Percentiles rank a stretch among this genome's conserved stretches.
Conservation (phyloP, 306 rosid genomes). For the Lotus japonicus region DNA sequence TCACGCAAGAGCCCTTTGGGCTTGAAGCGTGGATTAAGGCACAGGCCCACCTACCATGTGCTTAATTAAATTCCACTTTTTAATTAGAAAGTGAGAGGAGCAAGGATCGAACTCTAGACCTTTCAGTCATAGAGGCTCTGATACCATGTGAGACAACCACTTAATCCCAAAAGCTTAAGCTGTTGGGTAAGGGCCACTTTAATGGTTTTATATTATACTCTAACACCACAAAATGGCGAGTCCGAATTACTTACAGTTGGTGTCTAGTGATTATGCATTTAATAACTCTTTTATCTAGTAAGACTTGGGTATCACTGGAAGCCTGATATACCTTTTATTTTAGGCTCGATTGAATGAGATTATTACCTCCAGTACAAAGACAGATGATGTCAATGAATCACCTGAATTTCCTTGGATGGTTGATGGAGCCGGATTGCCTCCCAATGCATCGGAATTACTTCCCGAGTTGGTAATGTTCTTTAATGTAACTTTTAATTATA, state of each 20-base stretch:
- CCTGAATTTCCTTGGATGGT: slow-evolving; percentile 65
- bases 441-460: slow-evolving; percentile 77
- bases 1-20: too few relatives aligned
- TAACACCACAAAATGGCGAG: too few relatives aligned
- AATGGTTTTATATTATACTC: too few relatives aligned
- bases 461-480: slow-evolving; percentile 62
- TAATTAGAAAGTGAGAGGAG: too few relatives aligned
- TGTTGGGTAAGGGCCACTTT: too few relatives aligned
- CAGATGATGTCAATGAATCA: slow-evolving; percentile 36
- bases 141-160: too few relatives aligned
- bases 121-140: too few relatives aligned
- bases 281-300: background rate
- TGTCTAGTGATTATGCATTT: background rate
- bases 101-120: too few relatives aligned
- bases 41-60: too few relatives aligned
- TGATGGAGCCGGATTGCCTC: slow-evolving; percentile 88
- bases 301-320: slow-evolving; percentile 4
- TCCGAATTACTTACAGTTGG: background rate
- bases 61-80: too few relatives aligned
- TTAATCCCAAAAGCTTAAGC: too few relatives aligned
- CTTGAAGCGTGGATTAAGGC: too few relatives aligned
- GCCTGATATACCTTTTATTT: slow-evolving; percentile 15
- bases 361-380: slow-evolving; percentile 47
- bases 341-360: slow-evolving; percentile 83
- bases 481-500: background rate